Evolutionary conservation across 345 rosid species (phyloP).

Genomic region (Fremontodendron californicum): DNA sequence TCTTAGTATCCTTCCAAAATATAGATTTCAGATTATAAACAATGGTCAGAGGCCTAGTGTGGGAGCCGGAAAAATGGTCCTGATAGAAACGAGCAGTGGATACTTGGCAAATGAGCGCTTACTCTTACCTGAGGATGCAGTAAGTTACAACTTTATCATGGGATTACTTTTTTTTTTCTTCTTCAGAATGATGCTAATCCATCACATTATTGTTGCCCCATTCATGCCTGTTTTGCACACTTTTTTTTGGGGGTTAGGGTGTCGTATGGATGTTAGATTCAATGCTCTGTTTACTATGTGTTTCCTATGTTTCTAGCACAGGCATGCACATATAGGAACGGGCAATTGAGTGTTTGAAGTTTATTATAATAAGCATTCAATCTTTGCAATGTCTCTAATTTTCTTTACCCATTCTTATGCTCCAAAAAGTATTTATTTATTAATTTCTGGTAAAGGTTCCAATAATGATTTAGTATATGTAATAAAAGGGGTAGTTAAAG

Average conservation of each 20-base stretch:
- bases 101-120: conserved; percentile 60
- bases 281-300: background rate
- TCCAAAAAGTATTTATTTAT: background rate
- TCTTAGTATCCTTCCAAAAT: conserved; percentile 78
- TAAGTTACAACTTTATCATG: conserved; percentile 32
- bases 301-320: background rate
- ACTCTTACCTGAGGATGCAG: conserved; percentile 87
- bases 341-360: no score
- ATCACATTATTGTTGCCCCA: background rate
- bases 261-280: background rate
- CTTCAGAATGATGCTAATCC: background rate
- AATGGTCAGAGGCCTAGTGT: conserved; percentile 48
- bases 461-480: background rate
- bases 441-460: background rate
- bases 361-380: background rate
- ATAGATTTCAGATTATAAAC: conserved; percentile 51
- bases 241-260: background rate
- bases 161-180: background rate
- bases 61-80: conserved; percentile 87
- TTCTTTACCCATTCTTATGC: background rate
- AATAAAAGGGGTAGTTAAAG: background rate
- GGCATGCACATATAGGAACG: background rate
- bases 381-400: background rate
- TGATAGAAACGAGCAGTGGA: conserved; percentile 50
- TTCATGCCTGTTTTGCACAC: background rate